Evolutionary conservation across 2,329 filamentous ascomycete genomes (phyloP), one percentile per base, ranked within the genome.

Genomic region (Phyllosticta citriasiana): DNA sequence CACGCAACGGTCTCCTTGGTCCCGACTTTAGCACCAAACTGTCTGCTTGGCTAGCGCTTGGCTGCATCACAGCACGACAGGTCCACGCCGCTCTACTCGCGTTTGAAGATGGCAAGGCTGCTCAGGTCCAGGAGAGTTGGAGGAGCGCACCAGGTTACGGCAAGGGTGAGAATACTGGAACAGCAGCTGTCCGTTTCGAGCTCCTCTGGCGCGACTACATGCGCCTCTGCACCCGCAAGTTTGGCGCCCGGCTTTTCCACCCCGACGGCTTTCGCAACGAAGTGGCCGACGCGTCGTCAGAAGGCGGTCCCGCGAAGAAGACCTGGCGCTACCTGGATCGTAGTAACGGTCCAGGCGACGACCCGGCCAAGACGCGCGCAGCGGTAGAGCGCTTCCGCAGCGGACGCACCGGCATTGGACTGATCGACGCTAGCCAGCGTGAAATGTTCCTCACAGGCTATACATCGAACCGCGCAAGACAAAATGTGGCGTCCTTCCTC

Each of bases 171-270:
- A 91, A 87, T 57, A 82, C 84, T 30, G 88, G 89, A 0, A 91
- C 87, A 0, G 81, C 81, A 35, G 82, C 79, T 0, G 80, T 93
- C 1, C 82, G 89, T 0, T 86, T 89, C 61, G 88, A 93, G 68
- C 77, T 94, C 0, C 72, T 93, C 0, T 91, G 87, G 88, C 78
- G 89, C 51, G 89, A 93, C 67, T 93, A 92, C 68, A 91, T 93
- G 86, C 80, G 87, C 0, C 80, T 93, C 0, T 90, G 87, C 69
- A 86, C 84, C 5, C 80, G 81, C 33, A 92, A 92, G 67, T 91
- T 88, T 64, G 82, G 83, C 0, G 69, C 72, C 16, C 82, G 81
- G 24, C 79, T 93, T 3, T 93, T 90, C 70, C 74, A 77, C 12
- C 72, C 86, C 1, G 78, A 80, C 4, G 89, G 89, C 0, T 89